Conservation (phyloP, 345 rosid genomes). For the Linum lewisii region DNA sequence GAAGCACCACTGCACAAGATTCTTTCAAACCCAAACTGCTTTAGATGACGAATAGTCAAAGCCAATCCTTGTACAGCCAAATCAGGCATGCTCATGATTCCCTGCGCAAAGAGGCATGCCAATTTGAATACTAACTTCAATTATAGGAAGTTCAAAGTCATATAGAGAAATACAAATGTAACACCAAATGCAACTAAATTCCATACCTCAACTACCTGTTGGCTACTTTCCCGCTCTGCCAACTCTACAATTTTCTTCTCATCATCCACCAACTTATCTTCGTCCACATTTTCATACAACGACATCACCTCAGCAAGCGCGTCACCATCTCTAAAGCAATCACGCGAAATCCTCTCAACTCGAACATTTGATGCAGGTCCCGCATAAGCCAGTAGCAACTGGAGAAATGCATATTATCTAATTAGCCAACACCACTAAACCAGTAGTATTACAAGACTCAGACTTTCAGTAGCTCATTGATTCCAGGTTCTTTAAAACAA, state of each 20-base stretch:
- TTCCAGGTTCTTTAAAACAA: neutral
- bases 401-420: constrained; percentile 7
- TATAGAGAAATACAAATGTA: neutral
- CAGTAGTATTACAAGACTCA: neutral
- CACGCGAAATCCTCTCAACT: constrained; percentile 45
- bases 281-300: constrained; percentile 38
- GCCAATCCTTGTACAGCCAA: constrained; percentile 82
- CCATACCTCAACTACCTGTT: constrained; percentile 40
- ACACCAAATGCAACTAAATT: neutral
- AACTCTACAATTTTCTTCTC: constrained; percentile 20
- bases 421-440: constrained; percentile 8
- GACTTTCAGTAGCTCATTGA: neutral
- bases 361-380: constrained; percentile 88
- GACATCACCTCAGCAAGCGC: constrained; percentile 71
- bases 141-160: neutral
- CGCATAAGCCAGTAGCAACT: constrained; percentile 69
- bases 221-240: constrained; percentile 15
- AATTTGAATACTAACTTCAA: neutral
- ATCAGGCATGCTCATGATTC: constrained; percentile 69
- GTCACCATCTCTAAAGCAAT: constrained; percentile 46
- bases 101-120: constrained; percentile 30
- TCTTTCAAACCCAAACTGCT: constrained; percentile 85
- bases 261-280: constrained; percentile 23
- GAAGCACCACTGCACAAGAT: constrained; percentile 63
- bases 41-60: constrained; percentile 57